Base-by-base conservation (phyloP, 495 filamentous ascomycete genomes). In the Talaromyces adpressus region DNA sequence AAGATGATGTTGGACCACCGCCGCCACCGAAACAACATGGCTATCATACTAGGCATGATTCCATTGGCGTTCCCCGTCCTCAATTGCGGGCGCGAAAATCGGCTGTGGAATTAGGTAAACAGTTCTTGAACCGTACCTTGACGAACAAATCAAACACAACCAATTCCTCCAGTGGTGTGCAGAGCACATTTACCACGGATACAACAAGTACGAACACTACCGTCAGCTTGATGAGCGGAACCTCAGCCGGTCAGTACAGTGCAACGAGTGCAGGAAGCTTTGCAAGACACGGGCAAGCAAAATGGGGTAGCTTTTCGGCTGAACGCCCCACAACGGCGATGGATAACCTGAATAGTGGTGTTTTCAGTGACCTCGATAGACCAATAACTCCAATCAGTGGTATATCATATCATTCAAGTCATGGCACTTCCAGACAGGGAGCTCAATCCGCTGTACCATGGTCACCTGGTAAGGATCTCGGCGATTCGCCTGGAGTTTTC, bases 191-290 rank as follows among this genome's bases (percentile, higher is more conserved):
- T n/a, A 93, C 91, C 6, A 88, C 87, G 68, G 78, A 79, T 64
- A 93, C 88, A 52, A 83, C 78, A 7, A 89, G 84, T 68, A 94
- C 92, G 60, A 83, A 82, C 66, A 97, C 93, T 7, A 86, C 88
- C 69, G 84, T 86, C 63, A 97, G 91, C 70, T 67, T 98, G 39
- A 97, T 98, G 94, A 97, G 92, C 72, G 94, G 92, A 7, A 78
- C 83, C 32, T 97, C 93, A 52, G 95, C 95, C 1, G 89, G 92
- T 16, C 93, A 84, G 1, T 90, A 97, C 72, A 97, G 92, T 71
- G 91, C 93, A 45, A 98, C 95, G 0, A 97, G 93, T 72, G 94
- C 94, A 16, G 95, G 93, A 52, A 96, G 92, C 73, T 84, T 93
- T 32, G 92, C 91, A 25, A 83, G 94, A 56, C 86, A 88, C 53